Evolutionary conservation across 352 stramenopile species (phyloP).

Genomic region (Globisporangium acanthophoron): DNA sequence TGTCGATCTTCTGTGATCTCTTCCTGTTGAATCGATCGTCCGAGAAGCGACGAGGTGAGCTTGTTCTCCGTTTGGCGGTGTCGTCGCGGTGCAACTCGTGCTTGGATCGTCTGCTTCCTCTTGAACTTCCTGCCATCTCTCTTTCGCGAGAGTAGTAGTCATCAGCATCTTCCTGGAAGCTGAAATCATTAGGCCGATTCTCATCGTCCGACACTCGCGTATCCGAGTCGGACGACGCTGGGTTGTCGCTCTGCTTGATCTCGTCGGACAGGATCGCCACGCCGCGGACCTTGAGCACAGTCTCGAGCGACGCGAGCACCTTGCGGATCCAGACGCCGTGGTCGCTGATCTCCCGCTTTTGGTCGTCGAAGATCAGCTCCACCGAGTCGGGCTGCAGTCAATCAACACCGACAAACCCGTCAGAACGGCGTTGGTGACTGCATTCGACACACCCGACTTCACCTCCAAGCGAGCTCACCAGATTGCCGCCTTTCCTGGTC

Average conservation of each 20-base stretch:
- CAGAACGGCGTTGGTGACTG: background rate
- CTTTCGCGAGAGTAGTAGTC: constrained; percentile 10
- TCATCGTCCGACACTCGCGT: background rate
- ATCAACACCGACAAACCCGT: background rate
- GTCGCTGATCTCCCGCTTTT: constrained; percentile 39
- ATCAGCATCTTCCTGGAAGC: constrained; percentile 19
- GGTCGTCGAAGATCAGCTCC: constrained; percentile 36
- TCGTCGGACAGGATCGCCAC: constrained; percentile 14
- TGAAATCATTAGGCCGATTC: constrained; percentile 2
- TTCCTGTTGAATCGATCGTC: background rate
- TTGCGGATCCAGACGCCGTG: constrained; percentile 52
- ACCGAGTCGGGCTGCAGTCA: constrained; percentile 18
- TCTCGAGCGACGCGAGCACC: constrained; percentile 22
- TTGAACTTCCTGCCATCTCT: background rate
- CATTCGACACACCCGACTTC: background rate
- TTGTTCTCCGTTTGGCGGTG: background rate
- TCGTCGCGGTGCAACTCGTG: background rate
- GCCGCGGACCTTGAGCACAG: constrained; percentile 21
- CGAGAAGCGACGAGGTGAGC: background rate
- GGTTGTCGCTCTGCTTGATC: background rate
- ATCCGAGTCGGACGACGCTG: constrained; percentile 1
- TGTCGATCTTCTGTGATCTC: constrained; percentile 3
- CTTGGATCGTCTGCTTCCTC: background rate
- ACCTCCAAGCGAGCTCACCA: constrained; percentile 20
- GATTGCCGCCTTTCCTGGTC: constrained; percentile 25